Base-by-base conservation (phyloP, 2,329 filamentous ascomycete genomes). In the Aspergillus phoenicis region DNA sequence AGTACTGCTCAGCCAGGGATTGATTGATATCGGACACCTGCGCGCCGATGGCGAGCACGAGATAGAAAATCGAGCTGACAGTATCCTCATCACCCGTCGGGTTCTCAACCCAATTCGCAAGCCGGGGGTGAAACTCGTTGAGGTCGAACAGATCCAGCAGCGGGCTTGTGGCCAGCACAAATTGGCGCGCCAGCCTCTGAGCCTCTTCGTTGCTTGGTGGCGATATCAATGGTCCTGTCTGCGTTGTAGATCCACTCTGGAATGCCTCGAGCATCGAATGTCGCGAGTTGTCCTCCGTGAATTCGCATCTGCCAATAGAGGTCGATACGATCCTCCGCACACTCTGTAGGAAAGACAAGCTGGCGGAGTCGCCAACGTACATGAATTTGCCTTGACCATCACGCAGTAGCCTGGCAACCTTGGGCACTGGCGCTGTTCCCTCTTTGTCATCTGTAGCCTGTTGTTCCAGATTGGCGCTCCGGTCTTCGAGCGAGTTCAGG, bases 341-440 rank as follows among this genome's bases (percentile, higher is more conserved):
- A 57, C 80, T 83, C 65, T 84, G 82, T 38, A 84, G 65, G 57
- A 84, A 84, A 0, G 82, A 83, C 51, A 84, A 70, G 52, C 81
- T 83, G 36, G 82, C 82, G 39, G 81, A 84, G 61, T 84, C 82
- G 13, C 82, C 82, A 28, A 84, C 81, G 64, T 83, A 84, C 67
- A 84, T 83, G 53, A 82, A 79, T 58, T 83, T 84, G 5, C 82
- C 82, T 62, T 83, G 80, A 0, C 81, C 81, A 64, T 84, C 82
- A 24, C 80, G 80, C 8, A 84, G 73, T 26, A 84, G 77, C 8
- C 82, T 77, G 68, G 69, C 78, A 66, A 65, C 78, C 69, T 72
- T 77, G 51, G 67, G 77, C 62, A 70, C 76, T 10, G 71, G 71
- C 8, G 74, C 71, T 13, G 64, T 69, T 22, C 73, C 73, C 47